Evolutionary conservation across 768 basidiomycete species (phyloP).

Genomic region (Pleurotus cornucopiae): DNA sequence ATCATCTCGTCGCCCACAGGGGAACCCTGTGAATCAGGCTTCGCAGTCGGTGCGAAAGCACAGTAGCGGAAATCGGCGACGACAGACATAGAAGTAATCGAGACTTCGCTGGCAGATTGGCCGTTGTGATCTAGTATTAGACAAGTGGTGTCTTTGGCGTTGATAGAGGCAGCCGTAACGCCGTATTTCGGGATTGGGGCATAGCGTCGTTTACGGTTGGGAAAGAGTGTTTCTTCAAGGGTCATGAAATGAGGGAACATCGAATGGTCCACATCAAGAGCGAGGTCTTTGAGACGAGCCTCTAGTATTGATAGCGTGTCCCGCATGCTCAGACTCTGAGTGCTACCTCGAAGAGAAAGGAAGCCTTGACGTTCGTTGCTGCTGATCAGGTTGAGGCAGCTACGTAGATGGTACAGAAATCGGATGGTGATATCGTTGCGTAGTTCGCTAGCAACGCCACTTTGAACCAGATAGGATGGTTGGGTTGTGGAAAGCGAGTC

Average conservation of each 20-base stretch:
- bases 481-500: slow-evolving; percentile 83
- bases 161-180: slow-evolving; percentile 19
- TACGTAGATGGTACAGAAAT: slow-evolving; percentile 75
- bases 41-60: not conserved
- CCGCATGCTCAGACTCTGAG: slow-evolving; percentile 16
- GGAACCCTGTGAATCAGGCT: not conserved
- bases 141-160: slow-evolving; percentile 23
- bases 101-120: slow-evolving; percentile 30
- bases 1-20: not conserved
- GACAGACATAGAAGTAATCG: not conserved
- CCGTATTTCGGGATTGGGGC: not conserved
- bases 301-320: slow-evolving; percentile 33
- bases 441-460: slow-evolving; percentile 60
- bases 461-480: slow-evolving; percentile 79
- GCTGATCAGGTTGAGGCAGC: slow-evolving; percentile 46
- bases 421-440: slow-evolving; percentile 71
- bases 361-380: slow-evolving; percentile 20
- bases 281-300: slow-evolving; percentile 26
- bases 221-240: slow-evolving; percentile 25
- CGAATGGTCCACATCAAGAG: slow-evolving; percentile 41
- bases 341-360: not conserved
- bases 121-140: slow-evolving; percentile 26
- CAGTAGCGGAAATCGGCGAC: not conserved
- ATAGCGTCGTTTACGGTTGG: slow-evolving; percentile 6
- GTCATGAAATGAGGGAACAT: slow-evolving; percentile 24